phyloP scores from a whole-genome alignment of 768 basidiomycete species.

The Hebeloma cylindrosporum region DNA sequence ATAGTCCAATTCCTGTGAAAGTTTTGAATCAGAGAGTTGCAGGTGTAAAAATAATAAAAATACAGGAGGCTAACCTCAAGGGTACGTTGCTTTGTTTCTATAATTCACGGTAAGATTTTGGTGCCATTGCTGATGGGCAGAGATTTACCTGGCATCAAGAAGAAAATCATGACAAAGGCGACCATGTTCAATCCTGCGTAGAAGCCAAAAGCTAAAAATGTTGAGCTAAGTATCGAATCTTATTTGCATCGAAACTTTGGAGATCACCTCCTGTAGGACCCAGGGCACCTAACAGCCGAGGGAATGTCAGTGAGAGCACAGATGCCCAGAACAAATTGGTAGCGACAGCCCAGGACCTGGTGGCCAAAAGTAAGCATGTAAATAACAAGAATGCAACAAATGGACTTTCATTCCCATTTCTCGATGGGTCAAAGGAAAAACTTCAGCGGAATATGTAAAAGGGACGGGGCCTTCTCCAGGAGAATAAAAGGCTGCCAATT shows the following conservation, averaged over 20 bases:
- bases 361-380: constrained; percentile 21
- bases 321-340: constrained; percentile 54
- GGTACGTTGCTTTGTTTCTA: constrained; percentile 50
- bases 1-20: constrained; percentile 36
- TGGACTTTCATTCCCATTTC: constrained; percentile 55
- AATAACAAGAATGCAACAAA: constrained; percentile 31
- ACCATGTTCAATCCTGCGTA: constrained; percentile 50
- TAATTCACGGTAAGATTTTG: neutral
- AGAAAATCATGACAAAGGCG: constrained; percentile 52
- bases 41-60: neutral
- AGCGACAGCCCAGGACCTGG: constrained; percentile 55
- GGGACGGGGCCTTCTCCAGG: constrained; percentile 91
- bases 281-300: constrained; percentile 49
- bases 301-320: constrained; percentile 57
- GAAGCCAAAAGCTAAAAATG: constrained; percentile 47
- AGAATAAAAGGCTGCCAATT: constrained; percentile 57
- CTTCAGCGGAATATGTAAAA: constrained; percentile 89
- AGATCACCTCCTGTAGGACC: constrained; percentile 38
- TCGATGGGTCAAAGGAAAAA: constrained; percentile 81
- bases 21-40: neutral
- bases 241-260: neutral
- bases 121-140: neutral
- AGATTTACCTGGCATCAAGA: constrained; percentile 44
- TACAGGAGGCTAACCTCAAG: constrained; percentile 28
- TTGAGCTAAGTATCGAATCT: neutral